Base-by-base conservation (phyloP, 179 eudicot species). In the Patellifolia procumbens region DNA sequence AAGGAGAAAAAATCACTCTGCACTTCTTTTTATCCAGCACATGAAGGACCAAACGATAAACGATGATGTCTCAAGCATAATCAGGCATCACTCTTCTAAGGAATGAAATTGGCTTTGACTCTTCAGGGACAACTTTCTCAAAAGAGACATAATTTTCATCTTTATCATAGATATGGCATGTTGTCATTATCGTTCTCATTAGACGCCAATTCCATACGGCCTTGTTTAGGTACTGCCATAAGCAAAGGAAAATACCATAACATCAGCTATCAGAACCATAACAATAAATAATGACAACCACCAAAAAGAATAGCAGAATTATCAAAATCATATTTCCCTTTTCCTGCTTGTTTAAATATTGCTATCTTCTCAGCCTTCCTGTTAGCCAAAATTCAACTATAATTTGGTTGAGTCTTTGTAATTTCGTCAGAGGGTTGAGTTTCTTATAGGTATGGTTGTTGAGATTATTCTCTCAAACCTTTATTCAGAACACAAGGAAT, bases 151-250 rank as follows among this genome's bases (percentile, higher is more conserved):
- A 94, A 60, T 94, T 94, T 45, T 81, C 85, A 64, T 94, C 92
- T 85, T 89, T 75, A 61, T 82, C 80, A 70, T 92, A 92, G 69
- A 94, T 59, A 82, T 94, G 98, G 82, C 98, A 91, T 6, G 90
- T 81, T 3, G 98, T 92, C 89, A 94, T 69, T 49, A 94, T 94
- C 31, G 97, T 89, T 91, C 84, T 92, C 97, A 94, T 94, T 37
- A 94, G 72, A 15, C 97, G 94, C 98, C 98, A 94, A 69, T 94
- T 94, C 98, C 98, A 94, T 67, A 83, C 78, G 19, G 97, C 98
- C 86, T 91, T 93, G 68, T 92, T 94, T 77, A 94, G 79, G 81
- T 92, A 88, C 98, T 92, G 90, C 77, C 72, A 82, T 42, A 72
- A 55, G 32, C 62, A 48, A 32, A 8, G 13, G 35, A 45, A 56